Evolutionary conservation across 179 eudicot species (phyloP).

Genomic region (Vitellaria paradoxa): DNA sequence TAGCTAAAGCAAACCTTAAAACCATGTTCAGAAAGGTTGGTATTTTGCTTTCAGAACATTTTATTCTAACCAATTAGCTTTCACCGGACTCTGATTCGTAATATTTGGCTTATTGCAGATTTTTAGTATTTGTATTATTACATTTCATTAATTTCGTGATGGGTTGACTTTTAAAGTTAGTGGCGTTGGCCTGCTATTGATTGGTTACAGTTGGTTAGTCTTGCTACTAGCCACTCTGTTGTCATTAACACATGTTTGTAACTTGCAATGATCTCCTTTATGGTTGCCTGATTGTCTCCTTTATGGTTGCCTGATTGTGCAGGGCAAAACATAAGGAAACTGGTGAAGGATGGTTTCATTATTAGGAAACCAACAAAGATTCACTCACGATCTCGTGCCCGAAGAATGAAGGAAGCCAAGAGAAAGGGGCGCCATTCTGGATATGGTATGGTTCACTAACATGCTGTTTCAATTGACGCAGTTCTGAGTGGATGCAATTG

Average conservation of each 20-base stretch:
- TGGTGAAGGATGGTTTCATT: conserved; percentile 16
- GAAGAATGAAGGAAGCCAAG: conserved; percentile 24
- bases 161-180: background rate
- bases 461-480: background rate
- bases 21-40: background rate
- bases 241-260: too few relatives aligned
- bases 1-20: background rate
- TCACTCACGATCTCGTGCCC: conserved; percentile 25
- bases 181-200: background rate
- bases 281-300: background rate
- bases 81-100: background rate
- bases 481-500: background rate
- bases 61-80: too few relatives aligned
- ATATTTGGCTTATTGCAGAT: background rate
- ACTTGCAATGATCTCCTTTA: too few relatives aligned
- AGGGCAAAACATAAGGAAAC: conserved; percentile 20
- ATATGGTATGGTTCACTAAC: conserved; percentile 4
- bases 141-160: background rate
- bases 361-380: conserved; percentile 25
- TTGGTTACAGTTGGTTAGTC: background rate
- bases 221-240: background rate
- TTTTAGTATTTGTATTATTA: too few relatives aligned
- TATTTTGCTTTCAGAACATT: background rate
- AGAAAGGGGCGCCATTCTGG: conserved; percentile 20
- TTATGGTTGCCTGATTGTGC: background rate